These are phyloP conservation scores for Penstemon davidsonii DNA, from an alignment of 257 asterid genomes.

Conservation along the genomic window DNA sequence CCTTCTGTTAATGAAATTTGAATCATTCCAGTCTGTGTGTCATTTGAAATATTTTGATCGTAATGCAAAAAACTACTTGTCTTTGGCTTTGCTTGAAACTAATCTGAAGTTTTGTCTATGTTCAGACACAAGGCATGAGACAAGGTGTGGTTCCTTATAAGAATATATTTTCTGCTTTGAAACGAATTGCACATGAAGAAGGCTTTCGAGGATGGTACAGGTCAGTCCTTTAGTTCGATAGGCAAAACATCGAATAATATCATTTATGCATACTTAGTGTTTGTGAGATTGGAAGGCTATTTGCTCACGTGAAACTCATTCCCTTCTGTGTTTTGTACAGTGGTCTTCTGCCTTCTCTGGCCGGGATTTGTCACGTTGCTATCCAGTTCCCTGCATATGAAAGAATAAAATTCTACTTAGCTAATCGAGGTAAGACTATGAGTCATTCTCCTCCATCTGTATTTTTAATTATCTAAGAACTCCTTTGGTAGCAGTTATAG, in stretches of 20 bases:
- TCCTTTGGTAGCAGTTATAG: too few species aligned
- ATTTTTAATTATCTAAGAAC: too few species aligned
- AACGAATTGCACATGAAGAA: slow-evolving; percentile 85
- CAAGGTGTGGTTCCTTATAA: slow-evolving; percentile 85
- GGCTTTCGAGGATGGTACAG: slow-evolving; percentile 98
- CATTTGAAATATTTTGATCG: not conserved
- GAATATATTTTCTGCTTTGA: slow-evolving; percentile 74
- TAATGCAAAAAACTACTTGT: not conserved
- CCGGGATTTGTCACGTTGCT: slow-evolving; percentile 91
- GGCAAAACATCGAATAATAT: not conserved
- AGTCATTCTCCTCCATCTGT: not conserved
- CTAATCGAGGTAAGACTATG: slow-evolving; percentile 57
- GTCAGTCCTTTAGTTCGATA: slow-evolving; percentile 40
- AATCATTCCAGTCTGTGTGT: not conserved
- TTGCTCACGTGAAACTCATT: not conserved
- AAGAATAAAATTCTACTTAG: slow-evolving; percentile 74
- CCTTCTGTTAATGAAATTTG: not conserved
- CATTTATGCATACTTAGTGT: not conserved
- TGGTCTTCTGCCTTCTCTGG: slow-evolving; percentile 95
- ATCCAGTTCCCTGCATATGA: slow-evolving; percentile 97
- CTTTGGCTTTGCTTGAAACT: slow-evolving; percentile 20
- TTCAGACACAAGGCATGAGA: slow-evolving; percentile 95
- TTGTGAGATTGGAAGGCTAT: not conserved
- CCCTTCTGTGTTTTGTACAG: slow-evolving; percentile 46
- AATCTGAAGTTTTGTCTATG: slow-evolving; percentile 27